These are phyloP conservation scores for Sporobolus alterniflorus DNA, from an alignment of 202 grass and related monocot species.

Conservation along the genomic window DNA sequence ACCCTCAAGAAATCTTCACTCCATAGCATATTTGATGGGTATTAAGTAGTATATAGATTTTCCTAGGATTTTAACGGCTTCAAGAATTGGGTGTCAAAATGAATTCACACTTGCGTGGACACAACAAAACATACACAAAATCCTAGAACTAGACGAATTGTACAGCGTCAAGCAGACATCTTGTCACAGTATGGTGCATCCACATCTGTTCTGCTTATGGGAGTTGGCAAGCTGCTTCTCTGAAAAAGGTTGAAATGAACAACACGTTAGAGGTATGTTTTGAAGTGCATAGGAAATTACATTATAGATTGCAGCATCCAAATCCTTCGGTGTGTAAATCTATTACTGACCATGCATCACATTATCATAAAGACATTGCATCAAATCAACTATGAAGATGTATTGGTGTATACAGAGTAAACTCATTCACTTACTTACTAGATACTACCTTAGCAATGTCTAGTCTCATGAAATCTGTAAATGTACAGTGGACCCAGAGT, in stretches of 20 bases:
- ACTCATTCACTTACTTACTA: neutral
- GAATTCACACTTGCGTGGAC: conserved; percentile 44
- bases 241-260: conserved; percentile 42
- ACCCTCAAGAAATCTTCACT: conserved; percentile 16
- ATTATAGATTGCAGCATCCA: neutral
- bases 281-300: neutral
- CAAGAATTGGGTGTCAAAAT: conserved; percentile 53
- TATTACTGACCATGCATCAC: neutral
- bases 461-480: neutral
- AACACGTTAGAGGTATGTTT: conserved; percentile 21
- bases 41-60: conserved; percentile 5
- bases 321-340: neutral
- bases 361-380: neutral
- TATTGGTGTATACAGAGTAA: neutral
- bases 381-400: neutral
- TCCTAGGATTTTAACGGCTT: conserved; percentile 33
- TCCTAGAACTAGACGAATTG: conserved; percentile 43
- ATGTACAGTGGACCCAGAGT: neutral
- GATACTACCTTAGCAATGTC: neutral
- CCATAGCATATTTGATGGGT: neutral
- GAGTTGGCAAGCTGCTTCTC: conserved; percentile 74
- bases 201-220: conserved; percentile 78
- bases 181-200: conserved; percentile 80
- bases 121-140: conserved; percentile 35
- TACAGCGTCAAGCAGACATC: conserved; percentile 17